Base-by-base conservation (phyloP, 495 filamentous ascomycete genomes). In the Trichoderma erinaceum region DNA sequence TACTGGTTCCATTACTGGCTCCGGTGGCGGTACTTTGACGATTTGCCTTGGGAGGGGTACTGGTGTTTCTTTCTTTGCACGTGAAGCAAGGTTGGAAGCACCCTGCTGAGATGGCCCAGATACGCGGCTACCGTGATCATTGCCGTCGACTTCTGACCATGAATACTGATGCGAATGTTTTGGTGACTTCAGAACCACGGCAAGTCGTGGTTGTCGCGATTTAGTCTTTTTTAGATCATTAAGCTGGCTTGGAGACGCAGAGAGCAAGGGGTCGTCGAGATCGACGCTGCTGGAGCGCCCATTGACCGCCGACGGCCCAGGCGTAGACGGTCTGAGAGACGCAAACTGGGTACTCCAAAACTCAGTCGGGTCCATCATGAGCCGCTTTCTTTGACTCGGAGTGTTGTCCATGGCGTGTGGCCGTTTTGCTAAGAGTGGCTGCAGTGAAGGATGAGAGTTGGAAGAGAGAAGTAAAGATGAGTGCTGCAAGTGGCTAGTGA, bases 21-120 rank as follows among this genome's bases (percentile, higher is more conserved):
- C 29, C 12, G 48, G 8, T 10, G 48, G 3, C 5, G 48, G 21
- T 23, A 10, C 12, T 25, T 13, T 25, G 21, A 63, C 5, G 13
- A 65, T 6, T 13, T 23, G 56, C 16, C 12, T 29, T 2, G 65
- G 65, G 12, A 66, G 35, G 21, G 65, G 65, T 6, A 66, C 65
- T 12, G 65, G 65, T n/a, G 65, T 66, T 23, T 66, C 41, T 23
- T 66, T 66, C 12, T 41, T 46, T 25, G 65, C 18, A 43, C 41
- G 43, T 38, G 65, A 66, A n/a, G 5, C 1, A 10, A 66, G 16
- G 38, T 25, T 38, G 43, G 32, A 41, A 5, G 64, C 13, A 18
- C 12, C 21, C 13, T 29, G 56, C 27, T 32, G 23, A 29, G 25
- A 61, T 32, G 12, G 8, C n/a, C 1, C 10, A 29, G 56, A 23